Evolutionary conservation across 345 rosid species (phyloP), one percentile per base, ranked within the genome.

Genomic region (Eutrema japonicum): DNA sequence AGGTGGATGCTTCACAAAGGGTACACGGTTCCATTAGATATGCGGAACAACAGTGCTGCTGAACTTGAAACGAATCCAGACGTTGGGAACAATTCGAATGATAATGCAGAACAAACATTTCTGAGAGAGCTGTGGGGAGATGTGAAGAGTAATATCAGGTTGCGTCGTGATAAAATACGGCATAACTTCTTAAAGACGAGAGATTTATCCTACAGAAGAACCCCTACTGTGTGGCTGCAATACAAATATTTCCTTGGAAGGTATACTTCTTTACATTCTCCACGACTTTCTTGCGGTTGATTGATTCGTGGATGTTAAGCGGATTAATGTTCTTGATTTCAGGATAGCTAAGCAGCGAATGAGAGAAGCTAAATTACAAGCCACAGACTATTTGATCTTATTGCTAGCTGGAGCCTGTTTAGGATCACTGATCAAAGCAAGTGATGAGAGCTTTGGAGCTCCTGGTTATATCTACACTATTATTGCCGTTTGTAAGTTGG

Each of bases 1-100:
- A 85, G 89, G 77, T 95, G 99, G 99, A 92, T 95, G 96, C 83
- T 86, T 78, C 85, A 90, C 75, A 92, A 90, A 32, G 92, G 96
- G 18, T 88, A 88, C 68, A 82, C 79, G 0, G 78, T 95, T 29
- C 97, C 97, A 54, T 50, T 77, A 10, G 99, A 92, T 68, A 85
- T 88, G 96, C 86, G 81, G 68, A 75, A 52, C 61, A 82, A 48
- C 58, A 83, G 73, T 65, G 79, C 84, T 49, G 54, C 60, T 36
- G 78, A 77, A 10, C 71, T 48, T 55, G 66, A 46, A 65, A 40
- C 77, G 27, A 75, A 63, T 80, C 75, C 72, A 22, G 81, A 68
- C 38, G 64, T 12, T 27, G 82, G 72, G 63, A 72, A 71, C 70
- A 67, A 33, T 75, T 61, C 37, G 13, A 61, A 46, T 54, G 74